Evolutionary conservation across 2,329 filamentous ascomycete genomes (phyloP).

Genomic region (Epichloe scottii): DNA sequence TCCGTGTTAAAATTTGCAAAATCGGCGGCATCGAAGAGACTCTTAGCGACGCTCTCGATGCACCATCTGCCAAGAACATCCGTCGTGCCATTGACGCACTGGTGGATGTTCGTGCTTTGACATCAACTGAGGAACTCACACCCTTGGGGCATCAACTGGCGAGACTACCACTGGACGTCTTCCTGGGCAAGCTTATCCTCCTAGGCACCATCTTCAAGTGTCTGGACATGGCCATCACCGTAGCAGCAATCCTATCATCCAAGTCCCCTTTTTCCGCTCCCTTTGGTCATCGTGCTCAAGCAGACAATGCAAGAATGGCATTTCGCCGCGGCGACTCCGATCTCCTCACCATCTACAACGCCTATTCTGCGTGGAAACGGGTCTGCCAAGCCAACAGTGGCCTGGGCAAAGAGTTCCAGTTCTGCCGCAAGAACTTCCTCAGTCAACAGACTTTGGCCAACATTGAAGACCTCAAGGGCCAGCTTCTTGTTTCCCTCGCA

Average conservation of each 20-base stretch:
- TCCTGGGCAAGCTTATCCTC: slow-evolving; percentile 85
- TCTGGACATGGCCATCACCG: slow-evolving; percentile 80
- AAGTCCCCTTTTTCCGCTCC: slow-evolving; percentile 89
- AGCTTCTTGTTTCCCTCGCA: slow-evolving; percentile 71
- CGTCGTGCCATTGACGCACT: slow-evolving; percentile 84
- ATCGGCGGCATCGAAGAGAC: slow-evolving; percentile 88
- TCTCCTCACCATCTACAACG: slow-evolving; percentile 84
- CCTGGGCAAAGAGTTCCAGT: slow-evolving; percentile 66
- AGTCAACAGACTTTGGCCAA: slow-evolving; percentile 78
- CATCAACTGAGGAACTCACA: slow-evolving; percentile 69
- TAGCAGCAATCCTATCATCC: slow-evolving; percentile 84
- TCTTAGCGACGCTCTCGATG: slow-evolving; percentile 74
- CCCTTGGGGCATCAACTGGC: slow-evolving; percentile 77
- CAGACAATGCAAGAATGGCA: slow-evolving; percentile 62
- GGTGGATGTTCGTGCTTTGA: slow-evolving; percentile 84
- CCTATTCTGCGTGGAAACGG: slow-evolving; percentile 79
- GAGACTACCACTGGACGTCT: slow-evolving; percentile 81
- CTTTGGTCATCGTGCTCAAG: slow-evolving; percentile 71
- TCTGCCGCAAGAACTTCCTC: slow-evolving; percentile 90
- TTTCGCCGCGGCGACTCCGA: slow-evolving; percentile 87
- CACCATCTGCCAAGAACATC: slow-evolving; percentile 85
- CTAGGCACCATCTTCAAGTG: slow-evolving; percentile 80
- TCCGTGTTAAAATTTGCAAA: slow-evolving; percentile 95
- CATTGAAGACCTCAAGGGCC: slow-evolving; percentile 91
- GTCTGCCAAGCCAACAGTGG: slow-evolving; percentile 55